phyloP scores from a whole-genome alignment of 768 basidiomycete species.

The Lyophyllum decastes region DNA sequence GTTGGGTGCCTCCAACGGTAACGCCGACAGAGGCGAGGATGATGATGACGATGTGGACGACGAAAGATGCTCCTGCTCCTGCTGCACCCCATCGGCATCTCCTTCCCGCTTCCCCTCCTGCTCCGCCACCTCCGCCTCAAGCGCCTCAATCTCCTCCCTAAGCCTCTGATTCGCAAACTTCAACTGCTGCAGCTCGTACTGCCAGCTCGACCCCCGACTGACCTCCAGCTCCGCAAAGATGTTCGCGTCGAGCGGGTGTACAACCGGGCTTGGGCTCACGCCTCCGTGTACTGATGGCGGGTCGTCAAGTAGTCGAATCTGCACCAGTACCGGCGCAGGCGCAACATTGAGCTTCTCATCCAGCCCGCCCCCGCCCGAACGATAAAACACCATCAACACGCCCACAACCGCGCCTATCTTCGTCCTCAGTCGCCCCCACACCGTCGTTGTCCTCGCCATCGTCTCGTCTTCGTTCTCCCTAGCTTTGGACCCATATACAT shows the following conservation, averaged over 20 bases:
- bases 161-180: conserved; percentile 69
- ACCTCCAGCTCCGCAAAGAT: conserved; percentile 77
- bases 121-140: conserved; percentile 25
- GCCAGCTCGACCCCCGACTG: conserved; percentile 79
- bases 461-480: conserved; percentile 17
- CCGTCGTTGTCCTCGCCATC: conserved; percentile 22
- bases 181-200: conserved; percentile 88
- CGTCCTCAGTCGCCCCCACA: conserved; percentile 38
- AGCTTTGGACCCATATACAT: conserved; percentile 23
- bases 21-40: too few species aligned
- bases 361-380: conserved; percentile 24
- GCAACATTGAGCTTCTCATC: conserved; percentile 25
- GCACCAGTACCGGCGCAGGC: conserved; percentile 37
- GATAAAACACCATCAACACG: conserved; percentile 27
- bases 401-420: conserved; percentile 34
- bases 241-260: conserved; percentile 27
- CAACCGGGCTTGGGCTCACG: background rate
- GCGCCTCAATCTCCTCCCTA: conserved; percentile 48
- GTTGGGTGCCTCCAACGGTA: too few species aligned
- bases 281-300: background rate
- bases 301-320: conserved; percentile 31
- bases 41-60: background rate
- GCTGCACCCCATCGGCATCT: background rate
- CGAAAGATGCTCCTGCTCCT: too few species aligned
- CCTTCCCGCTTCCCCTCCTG: background rate